phyloP scores from a whole-genome alignment of 345 rosid species.

The Schrenkiella parvula region DNA sequence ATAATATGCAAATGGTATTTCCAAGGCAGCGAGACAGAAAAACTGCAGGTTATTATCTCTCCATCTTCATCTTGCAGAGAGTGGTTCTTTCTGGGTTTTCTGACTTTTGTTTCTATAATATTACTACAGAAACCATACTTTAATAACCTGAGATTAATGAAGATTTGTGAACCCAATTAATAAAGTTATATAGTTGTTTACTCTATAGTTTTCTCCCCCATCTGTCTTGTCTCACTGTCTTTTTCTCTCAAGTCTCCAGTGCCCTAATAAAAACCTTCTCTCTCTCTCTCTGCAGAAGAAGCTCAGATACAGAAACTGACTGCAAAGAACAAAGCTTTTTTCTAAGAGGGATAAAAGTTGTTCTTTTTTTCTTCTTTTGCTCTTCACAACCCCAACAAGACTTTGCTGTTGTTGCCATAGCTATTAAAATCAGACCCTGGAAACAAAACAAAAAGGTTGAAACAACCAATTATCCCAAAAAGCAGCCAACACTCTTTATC shows the following conservation, averaged over 20 bases:
- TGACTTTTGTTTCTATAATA: slow-evolving; percentile 13
- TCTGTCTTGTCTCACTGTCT: slow-evolving; percentile 69
- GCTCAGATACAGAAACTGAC: slow-evolving; percentile 34
- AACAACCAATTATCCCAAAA: slow-evolving; percentile 9
- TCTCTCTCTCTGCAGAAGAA: slow-evolving; percentile 42
- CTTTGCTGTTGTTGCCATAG: slow-evolving; percentile 6
- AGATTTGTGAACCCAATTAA: slow-evolving; percentile 15
- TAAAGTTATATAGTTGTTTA: slow-evolving; percentile 19
- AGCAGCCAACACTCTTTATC: slow-evolving; percentile 31
- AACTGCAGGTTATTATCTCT: slow-evolving; percentile 46
- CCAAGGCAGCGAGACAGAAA: slow-evolving; percentile 41
- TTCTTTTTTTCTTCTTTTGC: slow-evolving; percentile 37
- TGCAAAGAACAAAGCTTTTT: slow-evolving; percentile 32
- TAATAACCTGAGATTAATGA: slow-evolving; percentile 18
- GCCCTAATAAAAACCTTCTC: slow-evolving; percentile 32
- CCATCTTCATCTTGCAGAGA: slow-evolving; percentile 24
- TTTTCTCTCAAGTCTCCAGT: slow-evolving; percentile 46
- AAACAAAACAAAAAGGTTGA: neutral
- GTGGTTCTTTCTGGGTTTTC: slow-evolving; percentile 35
- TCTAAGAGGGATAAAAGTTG: neutral
- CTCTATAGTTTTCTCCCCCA: slow-evolving; percentile 18
- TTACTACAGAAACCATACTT: neutral
- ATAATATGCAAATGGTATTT: slow-evolving; percentile 23
- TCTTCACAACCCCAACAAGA: slow-evolving; percentile 32
- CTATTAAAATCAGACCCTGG: slow-evolving; percentile 9